A percentile compares a stretch with the other conserved stretches of the same genome.
Conservation (phyloP, 805 yeast species). For the Spathaspora sp. region DNA sequence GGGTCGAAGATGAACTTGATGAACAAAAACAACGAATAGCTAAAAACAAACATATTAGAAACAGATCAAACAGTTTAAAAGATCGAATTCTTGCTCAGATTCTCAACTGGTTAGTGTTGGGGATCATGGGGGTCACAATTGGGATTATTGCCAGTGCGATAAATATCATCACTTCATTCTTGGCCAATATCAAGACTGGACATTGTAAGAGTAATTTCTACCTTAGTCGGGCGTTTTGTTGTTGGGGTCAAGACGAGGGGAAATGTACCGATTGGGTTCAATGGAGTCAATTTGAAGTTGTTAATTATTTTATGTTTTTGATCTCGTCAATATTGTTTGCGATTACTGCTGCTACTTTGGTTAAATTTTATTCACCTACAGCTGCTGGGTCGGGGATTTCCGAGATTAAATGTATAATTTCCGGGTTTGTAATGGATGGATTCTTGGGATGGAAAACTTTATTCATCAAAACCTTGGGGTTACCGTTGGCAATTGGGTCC, state of each 20-base stretch:
- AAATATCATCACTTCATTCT: constrained; percentile 80
- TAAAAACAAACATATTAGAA: constrained; percentile 11
- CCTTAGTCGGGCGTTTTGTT: constrained; percentile 74
- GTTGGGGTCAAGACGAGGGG: constrained; percentile 56
- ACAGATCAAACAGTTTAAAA: constrained; percentile 10
- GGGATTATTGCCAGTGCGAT: constrained; percentile 83
- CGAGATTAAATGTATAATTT: constrained; percentile 90
- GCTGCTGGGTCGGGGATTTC: constrained; percentile 98
- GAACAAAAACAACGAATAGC: constrained; percentile 37
- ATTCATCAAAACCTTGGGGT: constrained; percentile 68
- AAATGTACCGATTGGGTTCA: constrained; percentile 66
- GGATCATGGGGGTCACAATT: constrained; percentile 68
- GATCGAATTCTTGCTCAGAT: constrained; percentile 31
- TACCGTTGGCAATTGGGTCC: constrained; percentile 89
- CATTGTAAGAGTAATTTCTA: constrained; percentile 70
- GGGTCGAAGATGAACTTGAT: constrained; percentile 59
- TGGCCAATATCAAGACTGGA: constrained; percentile 77
- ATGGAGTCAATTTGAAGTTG: constrained; percentile 49
- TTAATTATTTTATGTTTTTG: constrained; percentile 59
- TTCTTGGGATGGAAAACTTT: constrained; percentile 75
- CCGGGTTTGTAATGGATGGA: constrained; percentile 79
- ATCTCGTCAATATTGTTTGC: constrained; percentile 60
- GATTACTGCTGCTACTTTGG: constrained; percentile 60
- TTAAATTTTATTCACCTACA: constrained; percentile 69
- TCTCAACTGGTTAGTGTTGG: constrained; percentile 71